Evolutionary conservation across 768 basidiomycete genomes (phyloP).

Genomic region (Butyriboletus loyo): DNA sequence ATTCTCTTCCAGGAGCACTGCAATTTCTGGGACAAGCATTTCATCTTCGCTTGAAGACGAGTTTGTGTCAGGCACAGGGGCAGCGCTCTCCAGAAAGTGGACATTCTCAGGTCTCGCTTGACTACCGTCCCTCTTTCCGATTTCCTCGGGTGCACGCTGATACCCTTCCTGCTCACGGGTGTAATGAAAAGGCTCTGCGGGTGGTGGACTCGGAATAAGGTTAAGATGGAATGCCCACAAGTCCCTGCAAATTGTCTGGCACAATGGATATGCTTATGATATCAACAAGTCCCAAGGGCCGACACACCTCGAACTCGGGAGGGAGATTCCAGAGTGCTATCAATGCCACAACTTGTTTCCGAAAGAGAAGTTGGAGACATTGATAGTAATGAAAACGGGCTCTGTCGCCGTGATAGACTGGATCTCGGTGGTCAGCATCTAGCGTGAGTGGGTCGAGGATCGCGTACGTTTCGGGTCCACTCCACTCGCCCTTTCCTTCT

Average conservation of each 20-base stretch:
- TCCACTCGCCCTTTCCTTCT: conserved; percentile 46
- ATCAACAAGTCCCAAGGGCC: background rate
- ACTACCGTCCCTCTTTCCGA: background rate
- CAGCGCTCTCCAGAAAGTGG: conserved; percentile 7
- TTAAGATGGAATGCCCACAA: conserved; percentile 77
- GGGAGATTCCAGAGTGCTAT: conserved; percentile 67
- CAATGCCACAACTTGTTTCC: conserved; percentile 70
- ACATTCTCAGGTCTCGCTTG: conserved; percentile 16
- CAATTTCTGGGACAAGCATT: conserved; percentile 34
- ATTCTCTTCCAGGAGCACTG: conserved; percentile 37
- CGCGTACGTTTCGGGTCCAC: conserved; percentile 59
- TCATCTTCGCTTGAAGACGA: conserved; percentile 22
- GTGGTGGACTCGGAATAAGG: conserved; percentile 55
- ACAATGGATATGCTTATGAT: conserved; percentile 5
- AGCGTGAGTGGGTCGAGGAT: background rate
- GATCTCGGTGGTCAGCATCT: background rate
- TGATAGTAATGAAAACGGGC: conserved; percentile 81
- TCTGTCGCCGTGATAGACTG: conserved; percentile 83
- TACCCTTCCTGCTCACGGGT: conserved; percentile 36
- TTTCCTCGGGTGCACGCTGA: conserved; percentile 10
- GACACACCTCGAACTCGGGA: conserved; percentile 70
- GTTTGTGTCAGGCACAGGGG: conserved; percentile 6
- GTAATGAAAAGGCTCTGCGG: conserved; percentile 56
- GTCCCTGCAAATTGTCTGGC: conserved; percentile 70
- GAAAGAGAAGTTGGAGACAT: conserved; percentile 76